Evolutionary conservation across 1,284 basidiomycete genomes (phyloP).

Genomic region (Laetiporus sulphureus): DNA sequence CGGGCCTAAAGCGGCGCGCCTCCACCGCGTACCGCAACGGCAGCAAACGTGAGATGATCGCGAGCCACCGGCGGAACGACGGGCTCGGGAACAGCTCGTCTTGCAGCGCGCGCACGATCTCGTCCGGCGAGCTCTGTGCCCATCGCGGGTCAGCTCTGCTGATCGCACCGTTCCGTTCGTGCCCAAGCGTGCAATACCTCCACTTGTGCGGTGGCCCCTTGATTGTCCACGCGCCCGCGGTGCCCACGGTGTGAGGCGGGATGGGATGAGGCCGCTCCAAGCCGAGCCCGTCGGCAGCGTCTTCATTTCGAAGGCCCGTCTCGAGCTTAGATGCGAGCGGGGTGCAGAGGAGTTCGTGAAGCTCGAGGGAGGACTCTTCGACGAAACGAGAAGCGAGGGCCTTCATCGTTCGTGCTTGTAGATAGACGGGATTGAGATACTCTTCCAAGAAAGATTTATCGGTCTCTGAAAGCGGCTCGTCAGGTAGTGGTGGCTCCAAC

Average conservation of each 20-base stretch:
- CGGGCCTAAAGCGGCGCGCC: constrained; percentile 86
- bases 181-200: constrained; percentile 72
- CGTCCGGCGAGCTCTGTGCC: constrained; percentile 44
- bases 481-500: constrained; percentile 40
- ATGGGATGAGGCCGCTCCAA: constrained; percentile 42
- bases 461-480: constrained; percentile 48
- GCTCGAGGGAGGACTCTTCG: constrained; percentile 83
- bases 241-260: constrained; percentile 59
- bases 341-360: constrained; percentile 79
- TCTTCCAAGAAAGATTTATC: constrained; percentile 68
- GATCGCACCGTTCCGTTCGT: constrained; percentile 13
- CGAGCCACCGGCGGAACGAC: constrained; percentile 90
- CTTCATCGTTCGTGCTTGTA: constrained; percentile 76
- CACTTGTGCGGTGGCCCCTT: constrained; percentile 92
- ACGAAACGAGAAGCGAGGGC: constrained; percentile 81
- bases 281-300: constrained; percentile 65
- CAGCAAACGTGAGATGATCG: constrained; percentile 73
- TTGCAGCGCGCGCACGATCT: constrained; percentile 61
- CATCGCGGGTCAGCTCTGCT: constrained; percentile 40
- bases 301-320: constrained; percentile 55
- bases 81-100: constrained; percentile 72
- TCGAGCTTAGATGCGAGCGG: constrained; percentile 67
- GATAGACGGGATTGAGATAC: constrained; percentile 89
- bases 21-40: constrained; percentile 71
- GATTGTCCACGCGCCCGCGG: constrained; percentile 59